Evolutionary conservation across 176 grass and related monocot species (phyloP).

Genomic region (Musa acuminata): DNA sequence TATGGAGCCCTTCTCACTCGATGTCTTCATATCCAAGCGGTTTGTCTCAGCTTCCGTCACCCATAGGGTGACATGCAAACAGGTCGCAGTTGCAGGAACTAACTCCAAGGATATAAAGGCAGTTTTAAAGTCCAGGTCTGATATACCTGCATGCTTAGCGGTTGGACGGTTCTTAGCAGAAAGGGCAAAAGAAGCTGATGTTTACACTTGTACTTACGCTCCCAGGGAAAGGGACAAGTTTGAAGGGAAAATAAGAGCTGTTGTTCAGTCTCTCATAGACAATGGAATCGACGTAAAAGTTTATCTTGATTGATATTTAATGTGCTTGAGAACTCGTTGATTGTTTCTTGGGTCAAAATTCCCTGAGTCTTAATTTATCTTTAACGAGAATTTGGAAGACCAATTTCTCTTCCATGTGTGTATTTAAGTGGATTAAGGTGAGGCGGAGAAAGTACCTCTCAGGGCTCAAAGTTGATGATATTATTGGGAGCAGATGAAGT

Average conservation of each 20-base stretch:
- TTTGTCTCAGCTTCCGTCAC: slow-evolving; percentile 75
- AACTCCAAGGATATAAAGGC: slow-evolving; percentile 86
- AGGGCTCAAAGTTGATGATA: too few species aligned
- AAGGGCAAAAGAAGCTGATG: slow-evolving; percentile 73
- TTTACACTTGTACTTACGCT: slow-evolving; percentile 75
- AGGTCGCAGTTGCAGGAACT: slow-evolving; percentile 71
- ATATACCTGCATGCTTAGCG: slow-evolving; percentile 71
- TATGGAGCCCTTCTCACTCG: slow-evolving; percentile 85
- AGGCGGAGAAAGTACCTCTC: too few species aligned
- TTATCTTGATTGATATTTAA: slow-evolving; percentile 57
- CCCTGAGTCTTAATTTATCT: too few species aligned
- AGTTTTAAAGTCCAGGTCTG: slow-evolving; percentile 50
- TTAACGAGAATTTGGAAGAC: too few species aligned
- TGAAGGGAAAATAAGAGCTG: slow-evolving; percentile 73
- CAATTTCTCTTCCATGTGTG: too few species aligned
- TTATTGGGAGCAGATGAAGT: too few species aligned
- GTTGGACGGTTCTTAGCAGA: slow-evolving; percentile 71
- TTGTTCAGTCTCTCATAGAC: slow-evolving; percentile 82
- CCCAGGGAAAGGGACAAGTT: slow-evolving; percentile 72
- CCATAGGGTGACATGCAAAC: slow-evolving; percentile 78
- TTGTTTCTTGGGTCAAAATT: too few species aligned
- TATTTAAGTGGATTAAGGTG: too few species aligned
- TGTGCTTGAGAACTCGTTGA: too few species aligned
- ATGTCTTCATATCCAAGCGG: slow-evolving; percentile 73
- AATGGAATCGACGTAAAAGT: slow-evolving; percentile 82